phyloP scores from a whole-genome alignment of 2,329 filamentous ascomycete genomes.

The Ascosphaera pollenicola region DNA sequence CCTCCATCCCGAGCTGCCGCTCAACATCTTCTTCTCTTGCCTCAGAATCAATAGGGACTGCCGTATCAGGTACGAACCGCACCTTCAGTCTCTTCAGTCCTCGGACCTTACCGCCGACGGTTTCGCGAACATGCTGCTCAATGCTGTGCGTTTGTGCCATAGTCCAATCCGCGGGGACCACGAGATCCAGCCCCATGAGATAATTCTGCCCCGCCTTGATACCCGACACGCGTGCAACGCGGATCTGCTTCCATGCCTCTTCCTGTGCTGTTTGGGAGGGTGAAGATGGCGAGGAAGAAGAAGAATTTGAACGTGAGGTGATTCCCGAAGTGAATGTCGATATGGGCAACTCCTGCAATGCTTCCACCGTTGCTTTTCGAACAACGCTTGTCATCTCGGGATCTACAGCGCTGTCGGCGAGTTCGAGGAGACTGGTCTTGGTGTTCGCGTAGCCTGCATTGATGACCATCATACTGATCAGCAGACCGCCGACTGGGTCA shows the following conservation, averaged over 20 bases:
- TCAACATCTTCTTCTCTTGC: too few species aligned
- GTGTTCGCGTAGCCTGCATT: conserved; percentile 80
- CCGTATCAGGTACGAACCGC: conserved; percentile 55
- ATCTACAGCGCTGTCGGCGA: conserved; percentile 80
- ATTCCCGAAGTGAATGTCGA: too few species aligned
- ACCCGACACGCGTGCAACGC: conserved; percentile 64
- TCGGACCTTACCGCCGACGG: conserved; percentile 53
- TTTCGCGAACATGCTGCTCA: conserved; percentile 51
- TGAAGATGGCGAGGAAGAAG: too few species aligned
- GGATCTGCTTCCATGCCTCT: conserved; percentile 42
- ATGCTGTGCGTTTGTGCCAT: conserved; percentile 45
- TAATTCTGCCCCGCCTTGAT: conserved; percentile 96
- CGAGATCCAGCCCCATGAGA: conserved; percentile 71
- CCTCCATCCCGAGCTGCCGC: too few species aligned
- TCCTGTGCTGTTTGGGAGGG: too few species aligned
- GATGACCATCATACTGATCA: conserved; percentile 87
- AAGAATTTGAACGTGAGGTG: too few species aligned
- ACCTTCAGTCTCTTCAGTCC: conserved; percentile 69
- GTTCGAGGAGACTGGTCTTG: conserved; percentile 55
- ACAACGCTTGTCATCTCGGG: conserved; percentile 58
- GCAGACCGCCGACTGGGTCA: conserved; percentile 75
- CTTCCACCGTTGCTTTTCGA: conserved; percentile 38
- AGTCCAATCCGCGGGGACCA: conserved; percentile 55
- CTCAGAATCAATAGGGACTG: conserved; percentile 32
- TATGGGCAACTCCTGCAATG: conserved; percentile 31